These are phyloP conservation scores for Fusarium sp. DNA, from an alignment of 2,329 filamentous ascomycete species.

Conservation along the genomic window DNA sequence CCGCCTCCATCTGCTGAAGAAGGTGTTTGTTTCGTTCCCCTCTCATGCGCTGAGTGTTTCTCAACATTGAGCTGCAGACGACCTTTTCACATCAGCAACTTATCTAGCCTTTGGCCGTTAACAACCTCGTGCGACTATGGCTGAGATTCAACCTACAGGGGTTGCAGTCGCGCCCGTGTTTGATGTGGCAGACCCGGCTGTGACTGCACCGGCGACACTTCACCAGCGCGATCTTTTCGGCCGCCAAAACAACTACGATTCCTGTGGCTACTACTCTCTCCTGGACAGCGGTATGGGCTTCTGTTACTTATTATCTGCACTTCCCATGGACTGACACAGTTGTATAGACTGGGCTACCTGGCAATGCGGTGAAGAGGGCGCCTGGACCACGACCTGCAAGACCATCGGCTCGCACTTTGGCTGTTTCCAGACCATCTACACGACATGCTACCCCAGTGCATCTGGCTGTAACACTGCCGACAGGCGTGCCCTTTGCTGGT, in stretches of 20 bases:
- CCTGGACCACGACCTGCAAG: not conserved
- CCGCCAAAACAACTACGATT: slow-evolving; percentile 1
- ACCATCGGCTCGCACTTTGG: slow-evolving; percentile 3
- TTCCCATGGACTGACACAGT: not conserved
- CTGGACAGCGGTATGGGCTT: not conserved
- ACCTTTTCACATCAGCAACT: not conserved
- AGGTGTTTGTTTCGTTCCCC: not conserved
- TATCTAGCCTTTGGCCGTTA: not conserved
- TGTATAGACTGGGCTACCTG: not conserved
- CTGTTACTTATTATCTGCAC: not conserved
- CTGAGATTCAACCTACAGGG: not conserved
- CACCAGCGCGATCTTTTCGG: not conserved
- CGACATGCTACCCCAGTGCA: not conserved
- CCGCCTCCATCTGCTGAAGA: not conserved
- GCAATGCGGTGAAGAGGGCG: not conserved
- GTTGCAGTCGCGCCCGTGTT: not conserved
- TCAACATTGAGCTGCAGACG: not conserved
- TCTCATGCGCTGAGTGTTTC: not conserved
- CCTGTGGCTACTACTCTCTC: not conserved
- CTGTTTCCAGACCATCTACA: not conserved
- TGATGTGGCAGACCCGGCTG: not conserved
- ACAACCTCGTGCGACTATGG: not conserved
- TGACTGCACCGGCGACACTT: not conserved
- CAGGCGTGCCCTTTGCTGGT: not conserved
- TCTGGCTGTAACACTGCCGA: not conserved